Percentiles rank a stretch among this genome's conserved stretches.
phyloP scores from a whole-genome alignment of 2,329 filamentous ascomycete species.

The Colletotrichum tofieldiae region DNA sequence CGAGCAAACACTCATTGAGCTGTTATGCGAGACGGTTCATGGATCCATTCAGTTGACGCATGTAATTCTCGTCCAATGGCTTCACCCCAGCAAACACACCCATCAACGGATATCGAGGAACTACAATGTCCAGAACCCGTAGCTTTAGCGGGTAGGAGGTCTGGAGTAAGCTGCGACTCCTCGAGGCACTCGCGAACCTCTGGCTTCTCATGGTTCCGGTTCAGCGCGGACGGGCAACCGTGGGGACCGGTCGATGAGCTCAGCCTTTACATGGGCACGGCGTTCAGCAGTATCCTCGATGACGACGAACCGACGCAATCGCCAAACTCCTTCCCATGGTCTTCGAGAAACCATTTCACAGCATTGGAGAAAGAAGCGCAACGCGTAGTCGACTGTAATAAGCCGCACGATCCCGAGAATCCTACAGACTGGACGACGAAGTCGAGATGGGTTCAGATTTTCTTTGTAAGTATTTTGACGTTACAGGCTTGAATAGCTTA shows the following conservation, averaged over 20 bases:
- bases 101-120: constrained; percentile 6
- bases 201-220: constrained; percentile 32
- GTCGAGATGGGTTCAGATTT: constrained; percentile 29
- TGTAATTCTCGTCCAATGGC: constrained; percentile 9
- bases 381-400: constrained; percentile 12
- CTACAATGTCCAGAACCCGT: constrained; percentile 22
- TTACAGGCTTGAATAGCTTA: constrained; percentile 29
- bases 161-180: not conserved
- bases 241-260: constrained; percentile 36
- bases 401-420: constrained; percentile 21
- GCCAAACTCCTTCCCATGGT: not conserved
- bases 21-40: not conserved
- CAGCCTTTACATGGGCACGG: constrained; percentile 35
- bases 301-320: constrained; percentile 19
- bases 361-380: not conserved
- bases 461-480: constrained; percentile 32
- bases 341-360: not conserved
- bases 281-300: constrained; percentile 37
- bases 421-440: constrained; percentile 19
- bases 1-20: not conserved
- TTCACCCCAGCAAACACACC: not conserved
- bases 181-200: constrained; percentile 22
- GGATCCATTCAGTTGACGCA: not conserved
- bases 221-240: constrained; percentile 26
- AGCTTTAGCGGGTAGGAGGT: not conserved